These are phyloP conservation scores for Dichotomocladium elegans DNA, from an alignment of 371 early-diverging fungal species.

Conservation along the genomic window DNA sequence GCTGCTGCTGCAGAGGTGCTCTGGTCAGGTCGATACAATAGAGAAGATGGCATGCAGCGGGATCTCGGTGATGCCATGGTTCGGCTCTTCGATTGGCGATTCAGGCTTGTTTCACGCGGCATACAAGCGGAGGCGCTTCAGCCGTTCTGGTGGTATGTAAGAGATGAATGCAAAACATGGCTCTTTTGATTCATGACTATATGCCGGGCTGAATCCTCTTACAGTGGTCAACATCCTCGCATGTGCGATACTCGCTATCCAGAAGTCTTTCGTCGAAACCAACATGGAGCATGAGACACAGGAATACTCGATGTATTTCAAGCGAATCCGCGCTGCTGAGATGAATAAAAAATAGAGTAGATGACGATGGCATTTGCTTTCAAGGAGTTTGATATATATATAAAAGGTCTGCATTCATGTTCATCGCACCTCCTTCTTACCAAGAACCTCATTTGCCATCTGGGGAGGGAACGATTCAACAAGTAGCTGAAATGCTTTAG, in stretches of 20 bases:
- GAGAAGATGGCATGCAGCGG: constrained; percentile 48
- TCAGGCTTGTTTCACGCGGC: constrained; percentile 65
- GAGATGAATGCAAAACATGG: background rate
- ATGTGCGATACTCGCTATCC: constrained; percentile 36
- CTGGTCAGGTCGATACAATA: constrained; percentile 73
- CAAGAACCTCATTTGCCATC: too few species aligned
- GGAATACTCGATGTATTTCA: too few species aligned
- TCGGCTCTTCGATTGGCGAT: constrained; percentile 73
- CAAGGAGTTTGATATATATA: too few species aligned
- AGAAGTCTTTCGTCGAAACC: background rate
- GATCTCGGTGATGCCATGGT: constrained; percentile 59
- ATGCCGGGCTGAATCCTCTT: background rate
- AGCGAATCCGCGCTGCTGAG: too few species aligned
- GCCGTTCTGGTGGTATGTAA: constrained; percentile 72
- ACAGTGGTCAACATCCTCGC: constrained; percentile 33
- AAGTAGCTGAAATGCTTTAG: too few species aligned
- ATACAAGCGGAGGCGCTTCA: constrained; percentile 67
- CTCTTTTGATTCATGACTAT: background rate
- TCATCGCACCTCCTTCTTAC: too few species aligned
- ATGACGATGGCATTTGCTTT: too few species aligned
- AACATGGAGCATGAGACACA: too few species aligned
- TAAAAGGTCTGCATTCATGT: too few species aligned
- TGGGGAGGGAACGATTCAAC: too few species aligned
- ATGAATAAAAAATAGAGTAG: too few species aligned
- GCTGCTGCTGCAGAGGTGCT: constrained; percentile 61